A percentile compares a stretch with the other conserved stretches of the same genome.
These are phyloP conservation scores for Aphanomyces stellatus DNA, from an alignment of 352 stramenopile species.

Conservation along the genomic window DNA sequence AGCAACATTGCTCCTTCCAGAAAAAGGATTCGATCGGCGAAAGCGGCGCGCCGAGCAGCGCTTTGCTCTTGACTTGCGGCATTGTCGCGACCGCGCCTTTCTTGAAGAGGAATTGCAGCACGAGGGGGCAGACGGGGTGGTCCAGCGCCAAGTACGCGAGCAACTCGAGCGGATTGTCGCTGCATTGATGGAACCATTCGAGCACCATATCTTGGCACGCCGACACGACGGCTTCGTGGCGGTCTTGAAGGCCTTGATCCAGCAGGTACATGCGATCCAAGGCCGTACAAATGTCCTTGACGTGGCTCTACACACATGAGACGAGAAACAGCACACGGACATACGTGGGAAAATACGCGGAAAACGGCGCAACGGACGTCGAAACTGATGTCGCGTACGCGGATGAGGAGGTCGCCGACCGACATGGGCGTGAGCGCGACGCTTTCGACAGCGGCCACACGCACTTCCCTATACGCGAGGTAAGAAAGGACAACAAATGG, in stretches of 20 bases:
- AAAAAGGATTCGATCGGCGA: constrained; percentile 34
- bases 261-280: constrained; percentile 60
- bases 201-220: constrained; percentile 70
- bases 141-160: neutral
- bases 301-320: constrained; percentile 20
- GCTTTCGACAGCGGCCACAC: constrained; percentile 47
- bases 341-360: constrained; percentile 33
- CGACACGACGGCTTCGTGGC: constrained; percentile 32
- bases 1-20: constrained; percentile 71
- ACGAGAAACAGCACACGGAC: neutral
- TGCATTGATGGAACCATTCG: constrained; percentile 50
- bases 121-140: neutral
- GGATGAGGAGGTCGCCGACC: constrained; percentile 51
- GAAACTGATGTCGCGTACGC: constrained; percentile 61
- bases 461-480: constrained; percentile 39
- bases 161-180: constrained; percentile 17
- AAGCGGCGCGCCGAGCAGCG: neutral
- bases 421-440: constrained; percentile 35
- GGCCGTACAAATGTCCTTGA: constrained; percentile 45
- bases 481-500: neutral
- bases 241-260: constrained; percentile 67
- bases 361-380: constrained; percentile 59
- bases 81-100: neutral
- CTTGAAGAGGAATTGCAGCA: constrained; percentile 3
- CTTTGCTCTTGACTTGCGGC: constrained; percentile 10